Evolutionary conservation across 202 grass and related monocot genomes (phyloP), one percentile per base, ranked within the genome.

Genomic region (Schoenoplectus triqueter): DNA sequence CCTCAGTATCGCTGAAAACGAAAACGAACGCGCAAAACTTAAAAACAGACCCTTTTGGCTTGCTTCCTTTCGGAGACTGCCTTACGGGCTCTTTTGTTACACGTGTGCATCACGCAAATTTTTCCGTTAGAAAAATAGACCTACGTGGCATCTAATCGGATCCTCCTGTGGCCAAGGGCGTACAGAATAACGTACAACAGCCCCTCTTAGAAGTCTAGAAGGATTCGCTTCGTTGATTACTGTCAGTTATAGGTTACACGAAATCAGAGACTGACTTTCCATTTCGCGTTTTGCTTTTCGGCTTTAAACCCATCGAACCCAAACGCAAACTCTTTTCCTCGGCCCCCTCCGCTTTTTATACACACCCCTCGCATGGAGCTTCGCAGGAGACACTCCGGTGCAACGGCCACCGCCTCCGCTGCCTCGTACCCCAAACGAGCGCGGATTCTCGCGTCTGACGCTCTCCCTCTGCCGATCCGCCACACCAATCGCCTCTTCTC

Each of bases 401-500:
- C 51, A 50, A 73, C 71, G 75, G 82, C 84, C 46, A 63, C 68
- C 75, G 41, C 10, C 70, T 59, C 13, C 84, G 4, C 47, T 40
- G 82, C 80, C 75, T 79, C 85, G 21, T 71, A 64, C 60, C 47
- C 47, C 54, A 63, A 6, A 20, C 31, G 62, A 73, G 77, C 41
- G 45, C 40, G 84, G 45, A 88, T 97, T 72, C 91, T 87, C 85
- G 91, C 94, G 0, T 92, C 89, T 45, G 94, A 97, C 79, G 91
- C 94, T 46, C 88, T 97, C 73, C 94, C 94, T 69, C 84, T 97
- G 78, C 94, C 94, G 85, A 93, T 97, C 86, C 89, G 94, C 50
- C 88, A 93, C 80, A 93, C 94, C 45, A 97, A 94, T 87, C 86
- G 92, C 57, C 84, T 97, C 61, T 93, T 93, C 89, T 90, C 88